Conservation (phyloP, 23 red algal species). For the Chondrus crispus region DNA sequence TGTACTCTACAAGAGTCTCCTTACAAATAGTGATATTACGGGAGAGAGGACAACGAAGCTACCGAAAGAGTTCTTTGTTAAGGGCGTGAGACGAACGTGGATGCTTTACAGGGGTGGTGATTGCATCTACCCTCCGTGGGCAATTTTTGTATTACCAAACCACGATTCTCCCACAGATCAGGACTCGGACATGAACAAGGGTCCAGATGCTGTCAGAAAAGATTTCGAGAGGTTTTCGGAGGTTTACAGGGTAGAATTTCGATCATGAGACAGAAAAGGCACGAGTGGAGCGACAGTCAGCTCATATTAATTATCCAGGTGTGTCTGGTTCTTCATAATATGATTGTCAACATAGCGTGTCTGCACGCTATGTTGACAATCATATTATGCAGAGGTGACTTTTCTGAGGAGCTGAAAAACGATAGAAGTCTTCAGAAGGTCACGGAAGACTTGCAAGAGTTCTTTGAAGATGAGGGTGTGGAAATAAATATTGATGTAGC, state of each 20-base stretch:
- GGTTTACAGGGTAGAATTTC: too few species aligned
- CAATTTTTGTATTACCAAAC: background rate
- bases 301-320: too few species aligned
- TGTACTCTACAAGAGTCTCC: background rate
- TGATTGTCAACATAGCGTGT: too few species aligned
- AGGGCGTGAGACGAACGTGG: background rate
- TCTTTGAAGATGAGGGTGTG: background rate
- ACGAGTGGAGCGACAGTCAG: too few species aligned
- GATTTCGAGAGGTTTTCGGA: constrained; percentile 32
- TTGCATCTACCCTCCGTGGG: constrained; percentile 31
- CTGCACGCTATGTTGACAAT: too few species aligned
- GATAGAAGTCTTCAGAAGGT: background rate
- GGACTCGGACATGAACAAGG: background rate
- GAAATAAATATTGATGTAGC: background rate
- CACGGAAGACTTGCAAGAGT: background rate
- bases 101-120: background rate
- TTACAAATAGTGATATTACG: background rate
- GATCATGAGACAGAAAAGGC: too few species aligned
- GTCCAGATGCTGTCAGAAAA: background rate
- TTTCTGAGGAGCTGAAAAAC: too few species aligned
- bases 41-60: background rate
- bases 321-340: too few species aligned
- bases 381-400: too few species aligned
- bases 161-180: background rate
- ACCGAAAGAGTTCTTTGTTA: background rate